Percentiles rank a stretch among this genome's conserved stretches.
These are phyloP conservation scores for Fusarium hostae DNA, from an alignment of 2,329 filamentous ascomycete genomes.

Conservation along the genomic window DNA sequence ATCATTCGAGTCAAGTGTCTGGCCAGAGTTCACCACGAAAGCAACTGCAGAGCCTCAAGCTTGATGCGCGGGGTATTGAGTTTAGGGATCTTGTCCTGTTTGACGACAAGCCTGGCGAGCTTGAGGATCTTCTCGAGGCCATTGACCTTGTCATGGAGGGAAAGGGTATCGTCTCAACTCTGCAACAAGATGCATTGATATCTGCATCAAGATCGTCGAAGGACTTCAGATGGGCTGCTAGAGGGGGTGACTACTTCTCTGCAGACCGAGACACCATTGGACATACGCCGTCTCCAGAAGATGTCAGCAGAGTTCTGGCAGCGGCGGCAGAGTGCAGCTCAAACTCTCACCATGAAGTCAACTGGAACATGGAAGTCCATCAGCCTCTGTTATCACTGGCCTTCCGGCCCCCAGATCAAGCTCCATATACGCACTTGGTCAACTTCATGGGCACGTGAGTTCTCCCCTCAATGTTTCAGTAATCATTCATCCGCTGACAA, in stretches of 20 bases:
- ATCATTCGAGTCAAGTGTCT: not conserved
- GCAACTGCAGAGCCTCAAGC: not conserved
- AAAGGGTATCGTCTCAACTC: not conserved
- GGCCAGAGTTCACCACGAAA: not conserved
- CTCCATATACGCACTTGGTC: conserved; percentile 3
- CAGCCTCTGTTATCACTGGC: conserved; percentile 13
- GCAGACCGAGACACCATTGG: not conserved
- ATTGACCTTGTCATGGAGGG: not conserved
- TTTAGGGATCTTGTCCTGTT: not conserved
- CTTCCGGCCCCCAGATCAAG: conserved; percentile 4
- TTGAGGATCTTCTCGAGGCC: not conserved
- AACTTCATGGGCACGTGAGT: conserved; percentile 24
- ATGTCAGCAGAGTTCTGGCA: not conserved
- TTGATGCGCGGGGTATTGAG: not conserved
- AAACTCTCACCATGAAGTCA: not conserved
- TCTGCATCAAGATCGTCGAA: not conserved
- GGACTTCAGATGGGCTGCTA: not conserved
- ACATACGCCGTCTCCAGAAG: conserved; percentile 12
- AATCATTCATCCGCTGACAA: not conserved
- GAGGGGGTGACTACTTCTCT: conserved; percentile 5
- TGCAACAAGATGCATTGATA: not conserved
- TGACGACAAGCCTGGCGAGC: not conserved
- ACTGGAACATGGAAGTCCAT: conserved; percentile 24
- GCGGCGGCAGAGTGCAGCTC: conserved; percentile 13
- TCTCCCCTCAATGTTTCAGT: not conserved